phyloP scores from a whole-genome alignment of 2,329 filamentous ascomycete genomes.

The Aureobasidium sp. region DNA sequence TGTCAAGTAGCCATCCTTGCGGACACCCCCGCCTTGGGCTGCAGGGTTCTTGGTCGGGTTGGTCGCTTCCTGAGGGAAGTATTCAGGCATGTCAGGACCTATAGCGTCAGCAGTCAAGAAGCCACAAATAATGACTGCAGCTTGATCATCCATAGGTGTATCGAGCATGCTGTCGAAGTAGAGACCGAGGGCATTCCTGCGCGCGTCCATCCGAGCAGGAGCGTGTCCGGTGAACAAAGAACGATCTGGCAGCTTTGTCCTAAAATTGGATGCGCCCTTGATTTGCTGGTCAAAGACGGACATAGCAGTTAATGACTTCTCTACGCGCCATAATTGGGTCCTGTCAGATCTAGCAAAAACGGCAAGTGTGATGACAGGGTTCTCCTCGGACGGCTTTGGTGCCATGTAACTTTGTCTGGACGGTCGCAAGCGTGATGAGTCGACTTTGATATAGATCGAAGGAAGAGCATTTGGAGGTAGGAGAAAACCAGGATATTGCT shows the following conservation, averaged over 20 bases:
- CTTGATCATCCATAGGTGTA: slow-evolving; percentile 68
- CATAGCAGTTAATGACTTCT: slow-evolving; percentile 81
- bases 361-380: slow-evolving; percentile 88
- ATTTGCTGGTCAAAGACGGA: slow-evolving; percentile 75
- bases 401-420: slow-evolving; percentile 79
- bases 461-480: slow-evolving; percentile 83
- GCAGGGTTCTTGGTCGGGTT: slow-evolving; percentile 21
- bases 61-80: slow-evolving; percentile 25
- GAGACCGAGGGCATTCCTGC: slow-evolving; percentile 69
- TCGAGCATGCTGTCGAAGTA: slow-evolving; percentile 85
- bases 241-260: slow-evolving; percentile 72
- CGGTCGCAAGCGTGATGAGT: slow-evolving; percentile 90
- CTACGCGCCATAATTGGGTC: slow-evolving; percentile 83
- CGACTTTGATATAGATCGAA: slow-evolving; percentile 77
- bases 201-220: slow-evolving; percentile 84
- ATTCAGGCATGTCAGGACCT: slow-evolving; percentile 47
- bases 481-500: slow-evolving; percentile 79
- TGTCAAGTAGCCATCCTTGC: slow-evolving; percentile 85
- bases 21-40: slow-evolving; percentile 29
- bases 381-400: slow-evolving; percentile 74
- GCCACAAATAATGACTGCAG: slow-evolving; percentile 74
- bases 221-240: slow-evolving; percentile 86
- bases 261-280: slow-evolving; percentile 65
- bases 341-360: slow-evolving; percentile 70
- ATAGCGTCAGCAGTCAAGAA: slow-evolving; percentile 70